phyloP scores from a whole-genome alignment of 768 basidiomycete species.

The Mycena rebaudengoi region DNA sequence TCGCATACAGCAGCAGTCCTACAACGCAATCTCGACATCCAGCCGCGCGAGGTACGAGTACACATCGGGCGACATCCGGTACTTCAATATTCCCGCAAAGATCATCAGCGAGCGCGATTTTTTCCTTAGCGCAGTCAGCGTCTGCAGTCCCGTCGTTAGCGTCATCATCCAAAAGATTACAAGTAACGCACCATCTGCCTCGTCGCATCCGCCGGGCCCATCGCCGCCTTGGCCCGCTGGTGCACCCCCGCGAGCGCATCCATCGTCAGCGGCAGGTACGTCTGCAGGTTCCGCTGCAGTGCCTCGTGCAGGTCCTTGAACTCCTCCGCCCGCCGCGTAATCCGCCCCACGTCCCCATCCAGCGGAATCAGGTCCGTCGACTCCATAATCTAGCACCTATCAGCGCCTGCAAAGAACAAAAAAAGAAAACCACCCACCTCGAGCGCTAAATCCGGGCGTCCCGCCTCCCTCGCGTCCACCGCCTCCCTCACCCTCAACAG shows the following conservation, averaged over 20 bases:
- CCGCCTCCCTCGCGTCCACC: constrained; percentile 75
- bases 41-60: constrained; percentile 87
- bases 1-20: constrained; percentile 22
- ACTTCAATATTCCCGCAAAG: constrained; percentile 88
- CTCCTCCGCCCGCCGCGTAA: constrained; percentile 87
- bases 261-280: constrained; percentile 91
- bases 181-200: constrained; percentile 72
- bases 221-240: constrained; percentile 75
- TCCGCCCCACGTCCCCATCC: constrained; percentile 83
- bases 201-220: constrained; percentile 71
- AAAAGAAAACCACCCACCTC: constrained; percentile 63
- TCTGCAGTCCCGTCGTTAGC: constrained; percentile 50
- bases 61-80: constrained; percentile 89
- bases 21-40: constrained; percentile 88
- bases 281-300: constrained; percentile 88
- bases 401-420: not conserved
- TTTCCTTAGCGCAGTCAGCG: constrained; percentile 70
- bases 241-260: constrained; percentile 87
- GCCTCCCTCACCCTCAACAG: constrained; percentile 86
- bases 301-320: constrained; percentile 89
- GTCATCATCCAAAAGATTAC: constrained; percentile 17
- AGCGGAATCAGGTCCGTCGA: constrained; percentile 88
- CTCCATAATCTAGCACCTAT: constrained; percentile 74
- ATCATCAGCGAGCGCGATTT: constrained; percentile 89
- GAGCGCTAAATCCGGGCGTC: constrained; percentile 78